phyloP scores from a whole-genome alignment of 108 stramenopile species.

The Cyclotella choctawhatcheeana region DNA sequence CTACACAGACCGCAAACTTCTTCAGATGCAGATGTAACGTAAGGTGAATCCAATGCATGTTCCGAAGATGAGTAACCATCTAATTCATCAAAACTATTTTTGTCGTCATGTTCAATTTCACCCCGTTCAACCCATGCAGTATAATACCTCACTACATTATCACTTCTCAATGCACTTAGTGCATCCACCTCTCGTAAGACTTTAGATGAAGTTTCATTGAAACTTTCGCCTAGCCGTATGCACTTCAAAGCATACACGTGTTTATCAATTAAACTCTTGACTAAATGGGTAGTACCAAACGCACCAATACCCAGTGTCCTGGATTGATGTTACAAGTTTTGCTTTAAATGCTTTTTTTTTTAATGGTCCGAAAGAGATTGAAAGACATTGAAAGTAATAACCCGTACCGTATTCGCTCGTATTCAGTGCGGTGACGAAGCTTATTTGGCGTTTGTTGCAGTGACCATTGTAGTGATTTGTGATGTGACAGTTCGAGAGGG shows the following conservation, averaged over 20 bases:
- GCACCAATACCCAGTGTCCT: conserved; percentile 49
- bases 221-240: conserved; percentile 21
- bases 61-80: conserved; percentile 1
- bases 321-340: too few species aligned
- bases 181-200: conserved; percentile 53
- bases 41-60: too few species aligned
- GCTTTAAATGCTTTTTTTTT: too few species aligned
- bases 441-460: conserved; percentile 9
- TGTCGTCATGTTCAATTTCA: conserved; percentile 23
- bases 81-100: conserved; percentile 13
- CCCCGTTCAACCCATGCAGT: conserved; percentile 27
- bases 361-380: too few species aligned
- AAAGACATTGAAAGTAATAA: too few species aligned
- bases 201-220: conserved; percentile 9
- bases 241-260: conserved; percentile 48
- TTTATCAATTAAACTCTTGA: conserved; percentile 41
- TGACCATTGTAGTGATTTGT: conserved; percentile 14
- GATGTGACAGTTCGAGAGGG: conserved; percentile 18
- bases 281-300: conserved; percentile 51
- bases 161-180: conserved; percentile 42
- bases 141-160: conserved; percentile 55
- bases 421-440: conserved; percentile 14
- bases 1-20: conserved; percentile 43
- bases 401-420: conserved; percentile 19
- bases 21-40: not conserved